Percentiles rank a stretch among this genome's conserved stretches.
Evolutionary conservation across 2,329 filamentous ascomycete species (phyloP).

Genomic region (Blumeriella jaapii): DNA sequence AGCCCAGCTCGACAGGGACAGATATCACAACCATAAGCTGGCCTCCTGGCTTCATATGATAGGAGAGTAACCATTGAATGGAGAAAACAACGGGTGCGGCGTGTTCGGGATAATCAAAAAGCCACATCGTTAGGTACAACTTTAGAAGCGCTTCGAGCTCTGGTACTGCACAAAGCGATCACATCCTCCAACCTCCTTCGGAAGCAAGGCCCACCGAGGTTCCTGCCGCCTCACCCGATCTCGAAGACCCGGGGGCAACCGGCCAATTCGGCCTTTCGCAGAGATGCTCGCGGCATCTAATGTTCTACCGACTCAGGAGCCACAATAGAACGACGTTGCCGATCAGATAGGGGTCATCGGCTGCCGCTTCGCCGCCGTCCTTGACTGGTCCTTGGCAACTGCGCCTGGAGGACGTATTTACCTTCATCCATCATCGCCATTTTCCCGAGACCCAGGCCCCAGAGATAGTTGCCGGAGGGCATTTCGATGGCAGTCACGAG

Average conservation of each 20-base stretch:
- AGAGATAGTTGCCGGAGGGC: too few relatives aligned
- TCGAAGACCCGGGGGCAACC: not conserved
- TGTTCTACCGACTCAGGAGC: not conserved
- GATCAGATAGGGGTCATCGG: not conserved
- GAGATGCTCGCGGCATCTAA: not conserved
- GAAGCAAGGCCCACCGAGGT: not conserved
- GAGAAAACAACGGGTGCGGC: not conserved
- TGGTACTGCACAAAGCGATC: not conserved
- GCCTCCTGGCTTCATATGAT: not conserved
- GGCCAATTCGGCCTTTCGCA: not conserved
- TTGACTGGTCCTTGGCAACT: conserved; percentile 2
- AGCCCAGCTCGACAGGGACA: not conserved
- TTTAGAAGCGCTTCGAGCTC: not conserved
- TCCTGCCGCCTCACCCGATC: not conserved
- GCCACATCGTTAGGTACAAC: not conserved
- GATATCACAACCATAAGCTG: not conserved
- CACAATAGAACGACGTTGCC: not conserved
- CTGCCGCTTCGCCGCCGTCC: not conserved
- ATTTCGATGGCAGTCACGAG: too few relatives aligned
- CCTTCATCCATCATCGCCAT: too few relatives aligned
- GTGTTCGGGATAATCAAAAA: not conserved
- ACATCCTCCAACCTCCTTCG: not conserved
- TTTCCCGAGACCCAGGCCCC: too few relatives aligned
- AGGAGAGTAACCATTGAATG: not conserved
- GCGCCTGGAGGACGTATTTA: too few relatives aligned